A percentile compares a stretch with the other conserved stretches of the same genome.
phyloP scores from a whole-genome alignment of 139 green algal species.

The Mesotaenium endlicherianum region DNA sequence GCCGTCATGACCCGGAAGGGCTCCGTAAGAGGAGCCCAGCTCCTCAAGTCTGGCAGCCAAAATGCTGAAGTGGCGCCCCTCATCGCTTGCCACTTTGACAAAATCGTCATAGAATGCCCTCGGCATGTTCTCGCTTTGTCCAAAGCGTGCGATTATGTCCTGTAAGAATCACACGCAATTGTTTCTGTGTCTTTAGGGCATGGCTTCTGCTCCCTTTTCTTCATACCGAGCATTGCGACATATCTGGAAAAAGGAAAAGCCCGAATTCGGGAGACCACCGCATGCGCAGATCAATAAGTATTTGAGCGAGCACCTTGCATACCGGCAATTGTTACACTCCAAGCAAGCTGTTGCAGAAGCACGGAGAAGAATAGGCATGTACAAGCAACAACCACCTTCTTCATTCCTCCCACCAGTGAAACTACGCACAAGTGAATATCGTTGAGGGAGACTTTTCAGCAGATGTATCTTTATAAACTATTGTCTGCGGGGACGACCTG shows the following conservation, averaged over 20 bases:
- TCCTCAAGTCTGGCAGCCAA: conserved; percentile 66
- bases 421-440: background rate
- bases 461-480: background rate
- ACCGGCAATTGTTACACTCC: too few species aligned
- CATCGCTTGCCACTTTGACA: conserved; percentile 79
- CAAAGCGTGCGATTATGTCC: conserved; percentile 56
- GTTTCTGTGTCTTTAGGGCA: background rate
- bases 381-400: background rate
- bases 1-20: conserved; percentile 73
- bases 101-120: conserved; percentile 52
- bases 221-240: background rate
- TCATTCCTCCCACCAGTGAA: background rate
- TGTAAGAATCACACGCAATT: background rate
- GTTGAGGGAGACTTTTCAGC: background rate
- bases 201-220: background rate
- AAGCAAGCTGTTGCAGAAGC: too few species aligned
- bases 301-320: too few species aligned
- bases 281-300: background rate
- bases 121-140: conserved; percentile 24
- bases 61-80: conserved; percentile 76
- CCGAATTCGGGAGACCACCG: background rate
- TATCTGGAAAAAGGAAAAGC: background rate
- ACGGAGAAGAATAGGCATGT: too few species aligned
- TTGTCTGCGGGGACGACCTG: background rate
- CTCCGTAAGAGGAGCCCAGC: conserved; percentile 76